Evolutionary conservation across 768 basidiomycete species (phyloP).

Genomic region (Suillus spraguei): DNA sequence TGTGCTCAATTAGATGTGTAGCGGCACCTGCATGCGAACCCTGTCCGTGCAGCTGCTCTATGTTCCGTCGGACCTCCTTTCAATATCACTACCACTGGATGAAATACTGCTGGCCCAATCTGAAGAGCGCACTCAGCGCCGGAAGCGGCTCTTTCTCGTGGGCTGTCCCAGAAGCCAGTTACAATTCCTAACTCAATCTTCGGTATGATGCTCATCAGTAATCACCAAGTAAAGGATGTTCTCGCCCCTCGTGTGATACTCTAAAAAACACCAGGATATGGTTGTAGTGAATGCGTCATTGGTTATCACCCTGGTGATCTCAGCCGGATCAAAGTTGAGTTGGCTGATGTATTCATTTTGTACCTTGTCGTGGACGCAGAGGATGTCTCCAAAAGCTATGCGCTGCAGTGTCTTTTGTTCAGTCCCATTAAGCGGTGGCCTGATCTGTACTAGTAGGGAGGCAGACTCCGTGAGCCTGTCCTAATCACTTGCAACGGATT

Average conservation of each 20-base stretch:
- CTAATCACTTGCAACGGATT: no score
- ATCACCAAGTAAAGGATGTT: conserved; percentile 17
- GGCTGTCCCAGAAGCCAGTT: conserved; percentile 18
- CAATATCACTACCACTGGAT: conserved; percentile 14
- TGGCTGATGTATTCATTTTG: conserved; percentile 16
- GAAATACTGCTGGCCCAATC: conserved; percentile 21
- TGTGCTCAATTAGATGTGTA: not conserved
- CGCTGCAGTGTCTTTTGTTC: conserved; percentile 10
- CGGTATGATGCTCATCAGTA: not conserved
- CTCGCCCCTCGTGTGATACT: conserved; percentile 20
- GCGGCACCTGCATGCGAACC: conserved; percentile 18
- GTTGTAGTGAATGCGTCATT: conserved; percentile 11
- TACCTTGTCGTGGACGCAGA: conserved; percentile 21
- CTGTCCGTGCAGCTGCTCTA: conserved; percentile 21
- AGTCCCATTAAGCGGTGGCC: conserved; percentile 2
- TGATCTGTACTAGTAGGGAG: conserved; percentile 4
- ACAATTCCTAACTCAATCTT: not conserved
- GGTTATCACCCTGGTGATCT: conserved; percentile 8
- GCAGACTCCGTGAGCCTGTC: no score
- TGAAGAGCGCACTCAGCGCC: conserved; percentile 20
- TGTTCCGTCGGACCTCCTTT: conserved; percentile 18
- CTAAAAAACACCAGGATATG: conserved; percentile 12
- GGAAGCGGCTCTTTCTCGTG: conserved; percentile 22
- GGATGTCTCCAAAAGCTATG: conserved; percentile 18
- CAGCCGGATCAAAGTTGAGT: conserved; percentile 19